phyloP scores from a whole-genome alignment of 116 monocot genomes.

The Papilionanthe hybrid region DNA sequence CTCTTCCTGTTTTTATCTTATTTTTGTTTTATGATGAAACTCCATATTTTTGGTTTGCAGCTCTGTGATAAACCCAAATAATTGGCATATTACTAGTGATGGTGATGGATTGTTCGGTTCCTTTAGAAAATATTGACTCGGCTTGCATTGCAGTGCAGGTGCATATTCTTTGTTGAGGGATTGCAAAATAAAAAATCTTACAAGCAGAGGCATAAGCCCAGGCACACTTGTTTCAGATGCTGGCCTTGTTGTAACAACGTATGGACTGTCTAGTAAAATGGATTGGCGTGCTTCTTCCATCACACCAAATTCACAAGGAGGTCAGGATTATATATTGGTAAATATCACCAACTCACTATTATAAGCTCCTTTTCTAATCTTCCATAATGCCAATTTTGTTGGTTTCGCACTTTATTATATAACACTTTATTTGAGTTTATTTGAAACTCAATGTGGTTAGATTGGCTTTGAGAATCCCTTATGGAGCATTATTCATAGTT shows the following conservation, averaged over 20 bases:
- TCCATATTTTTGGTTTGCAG: background rate
- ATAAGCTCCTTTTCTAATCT: background rate
- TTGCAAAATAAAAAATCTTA: background rate
- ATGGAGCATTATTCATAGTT: background rate
- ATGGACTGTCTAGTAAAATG: slow-evolving; percentile 30
- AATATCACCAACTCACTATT: background rate
- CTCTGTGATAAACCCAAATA: background rate
- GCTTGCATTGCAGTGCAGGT: slow-evolving; percentile 33
- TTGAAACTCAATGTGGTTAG: background rate
- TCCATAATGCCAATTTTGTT: background rate
- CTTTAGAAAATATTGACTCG: slow-evolving; percentile 7
- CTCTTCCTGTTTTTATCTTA: background rate
- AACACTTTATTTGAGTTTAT: background rate
- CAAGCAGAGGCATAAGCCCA: background rate
- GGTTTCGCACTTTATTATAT: background rate
- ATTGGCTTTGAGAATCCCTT: background rate
- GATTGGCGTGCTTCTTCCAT: slow-evolving; percentile 42
- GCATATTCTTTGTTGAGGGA: slow-evolving; percentile 27
- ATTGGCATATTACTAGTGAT: background rate
- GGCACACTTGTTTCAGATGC: background rate
- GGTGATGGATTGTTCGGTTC: background rate
- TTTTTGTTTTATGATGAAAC: background rate
- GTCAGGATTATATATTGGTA: slow-evolving; percentile 36
- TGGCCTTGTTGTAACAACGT: slow-evolving; percentile 23
- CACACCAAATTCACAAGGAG: slow-evolving; percentile 28